Evolutionary conservation across 495 filamentous ascomycete genomes (phyloP).

Genomic region (Haplographium delicatum): DNA sequence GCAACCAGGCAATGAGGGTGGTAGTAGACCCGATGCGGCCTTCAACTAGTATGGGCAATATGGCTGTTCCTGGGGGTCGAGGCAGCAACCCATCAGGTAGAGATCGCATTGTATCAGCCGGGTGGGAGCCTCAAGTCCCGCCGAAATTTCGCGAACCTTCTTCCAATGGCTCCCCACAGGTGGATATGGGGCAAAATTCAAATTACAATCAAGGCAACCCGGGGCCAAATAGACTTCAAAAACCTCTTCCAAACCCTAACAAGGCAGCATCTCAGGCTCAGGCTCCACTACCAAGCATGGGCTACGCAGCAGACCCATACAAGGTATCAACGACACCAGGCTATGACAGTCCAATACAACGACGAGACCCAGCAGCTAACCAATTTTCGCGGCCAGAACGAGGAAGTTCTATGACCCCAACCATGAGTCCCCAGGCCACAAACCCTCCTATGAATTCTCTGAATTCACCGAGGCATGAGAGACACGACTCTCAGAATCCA

Average conservation of each 20-base stretch:
- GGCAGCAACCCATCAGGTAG: constrained; percentile 18
- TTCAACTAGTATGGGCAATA: constrained; percentile 25
- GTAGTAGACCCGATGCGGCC: constrained; percentile 18
- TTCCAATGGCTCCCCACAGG: constrained; percentile 5
- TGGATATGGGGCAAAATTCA: constrained; percentile 7
- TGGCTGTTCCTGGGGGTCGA: constrained; percentile 13
- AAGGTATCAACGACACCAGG: too few relatives aligned
- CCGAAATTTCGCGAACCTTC: constrained; percentile 29
- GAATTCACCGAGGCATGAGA: neutral
- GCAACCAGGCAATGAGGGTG: neutral
- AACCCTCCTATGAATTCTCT: neutral
- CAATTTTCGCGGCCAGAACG: constrained; percentile 12
- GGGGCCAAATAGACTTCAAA: constrained; percentile 7
- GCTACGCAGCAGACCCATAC: neutral
- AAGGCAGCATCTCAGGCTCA: constrained; percentile 19
- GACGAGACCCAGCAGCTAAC: constrained; percentile 18
- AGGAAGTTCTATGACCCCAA: constrained; percentile 21
- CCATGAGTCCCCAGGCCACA: neutral
- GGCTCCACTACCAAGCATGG: constrained; percentile 5
- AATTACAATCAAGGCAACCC: constrained; percentile 8
- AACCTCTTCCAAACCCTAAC: constrained; percentile 14
- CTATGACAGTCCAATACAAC: constrained; percentile 9
- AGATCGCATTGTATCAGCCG: constrained; percentile 15
- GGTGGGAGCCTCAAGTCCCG: constrained; percentile 41
- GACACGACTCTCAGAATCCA: neutral